A percentile compares a stretch with the other conserved stretches of the same genome.
Evolutionary conservation across 2,329 filamentous ascomycete genomes (phyloP).

Genomic region (Stylonectria norvegica): DNA sequence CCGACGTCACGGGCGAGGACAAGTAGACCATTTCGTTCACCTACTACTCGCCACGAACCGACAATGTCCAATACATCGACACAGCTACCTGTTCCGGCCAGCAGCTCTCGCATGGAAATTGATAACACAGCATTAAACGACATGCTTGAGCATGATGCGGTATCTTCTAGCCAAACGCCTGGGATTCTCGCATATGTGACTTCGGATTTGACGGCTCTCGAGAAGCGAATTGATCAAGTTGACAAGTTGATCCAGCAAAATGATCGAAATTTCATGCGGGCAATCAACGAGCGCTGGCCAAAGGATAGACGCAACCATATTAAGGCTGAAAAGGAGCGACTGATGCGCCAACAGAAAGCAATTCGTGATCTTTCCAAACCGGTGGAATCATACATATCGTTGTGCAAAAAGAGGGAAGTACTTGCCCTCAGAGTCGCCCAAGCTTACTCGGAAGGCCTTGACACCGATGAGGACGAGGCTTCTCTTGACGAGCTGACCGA

Average conservation of each 20-base stretch:
- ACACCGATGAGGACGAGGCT: conserved; percentile 51
- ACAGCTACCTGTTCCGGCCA: not conserved
- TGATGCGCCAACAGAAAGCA: conserved; percentile 45
- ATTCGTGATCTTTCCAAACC: conserved; percentile 40
- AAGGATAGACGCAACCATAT: conserved; percentile 45
- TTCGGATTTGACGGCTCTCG: conserved; percentile 31
- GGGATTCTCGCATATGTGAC: conserved; percentile 30
- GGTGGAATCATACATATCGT: conserved; percentile 40
- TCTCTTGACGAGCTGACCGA: conserved; percentile 47
- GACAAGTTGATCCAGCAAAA: conserved; percentile 45
- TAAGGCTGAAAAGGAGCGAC: conserved; percentile 47
- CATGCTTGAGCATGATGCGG: conserved; percentile 1
- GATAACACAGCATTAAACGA: not conserved
- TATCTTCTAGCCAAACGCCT: conserved; percentile 26
- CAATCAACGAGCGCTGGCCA: conserved; percentile 45
- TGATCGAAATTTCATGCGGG: conserved; percentile 44
- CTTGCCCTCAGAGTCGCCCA: conserved; percentile 46
- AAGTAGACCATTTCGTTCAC: not conserved
- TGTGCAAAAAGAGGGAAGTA: conserved; percentile 43
- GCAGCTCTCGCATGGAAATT: not conserved
- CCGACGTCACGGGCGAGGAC: too few relatives aligned
- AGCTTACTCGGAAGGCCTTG: conserved; percentile 48
- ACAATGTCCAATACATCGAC: not conserved
- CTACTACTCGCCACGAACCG: not conserved
- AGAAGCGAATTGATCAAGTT: conserved; percentile 37